A percentile compares a stretch with the other conserved stretches of the same genome.
These are phyloP conservation scores for Saccharomycopsis sp. DNA, from an alignment of 805 yeast species.

Conservation along the genomic window DNA sequence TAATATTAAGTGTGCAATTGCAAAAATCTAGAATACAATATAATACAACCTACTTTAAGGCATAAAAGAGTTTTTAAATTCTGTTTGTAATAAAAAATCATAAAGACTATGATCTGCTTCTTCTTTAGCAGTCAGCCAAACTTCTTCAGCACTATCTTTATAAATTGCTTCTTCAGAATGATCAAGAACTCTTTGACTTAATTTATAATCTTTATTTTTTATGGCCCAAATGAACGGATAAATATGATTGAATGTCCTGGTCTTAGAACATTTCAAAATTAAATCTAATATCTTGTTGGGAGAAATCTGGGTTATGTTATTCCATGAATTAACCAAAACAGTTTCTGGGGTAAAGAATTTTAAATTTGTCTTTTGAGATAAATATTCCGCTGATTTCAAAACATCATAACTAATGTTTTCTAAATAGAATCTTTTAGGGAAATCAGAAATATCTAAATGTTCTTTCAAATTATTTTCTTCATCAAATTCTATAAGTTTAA, in stretches of 20 bases:
- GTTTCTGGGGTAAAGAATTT: background rate
- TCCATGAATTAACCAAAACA: background rate
- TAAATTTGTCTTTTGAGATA: background rate
- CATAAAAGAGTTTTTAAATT: too few species aligned
- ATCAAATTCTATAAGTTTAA: background rate
- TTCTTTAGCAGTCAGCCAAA: background rate
- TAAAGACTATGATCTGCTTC: too few species aligned
- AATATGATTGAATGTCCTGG: background rate
- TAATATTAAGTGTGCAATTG: too few species aligned
- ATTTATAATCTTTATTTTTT: background rate
- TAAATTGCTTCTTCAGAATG: background rate
- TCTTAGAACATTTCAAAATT: background rate
- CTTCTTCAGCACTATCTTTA: background rate
- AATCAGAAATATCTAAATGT: background rate
- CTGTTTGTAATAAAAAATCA: too few species aligned
- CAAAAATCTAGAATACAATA: too few species aligned
- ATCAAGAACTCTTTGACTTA: background rate
- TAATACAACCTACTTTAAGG: too few species aligned
- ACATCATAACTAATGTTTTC: background rate
- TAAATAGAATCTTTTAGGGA: background rate
- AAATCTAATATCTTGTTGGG: background rate
- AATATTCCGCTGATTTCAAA: background rate
- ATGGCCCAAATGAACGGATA: background rate
- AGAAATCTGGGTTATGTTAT: too few species aligned
- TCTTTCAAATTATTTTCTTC: background rate